Percentiles rank a stretch among this genome's conserved stretches.
phyloP scores from a whole-genome alignment of 2,329 filamentous ascomycete genomes.

The Plectosphaerella plurivora region DNA sequence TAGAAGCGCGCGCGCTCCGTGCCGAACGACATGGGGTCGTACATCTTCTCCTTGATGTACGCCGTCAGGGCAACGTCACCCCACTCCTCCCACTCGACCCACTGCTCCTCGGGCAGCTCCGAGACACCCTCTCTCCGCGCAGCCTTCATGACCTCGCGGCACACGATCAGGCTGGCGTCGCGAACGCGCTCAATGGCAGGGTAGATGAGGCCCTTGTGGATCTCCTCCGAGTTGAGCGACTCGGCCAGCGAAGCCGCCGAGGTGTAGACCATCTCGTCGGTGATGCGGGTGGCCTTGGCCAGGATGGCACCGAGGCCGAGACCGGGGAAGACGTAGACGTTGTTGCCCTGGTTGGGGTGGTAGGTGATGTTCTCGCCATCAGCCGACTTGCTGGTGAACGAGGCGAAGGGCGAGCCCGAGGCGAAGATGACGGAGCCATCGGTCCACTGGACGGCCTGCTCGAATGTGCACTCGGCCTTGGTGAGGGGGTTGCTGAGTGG shows the following conservation, averaged over 20 bases:
- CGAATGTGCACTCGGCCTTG: constrained; percentile 97
- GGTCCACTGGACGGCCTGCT: constrained; percentile 87
- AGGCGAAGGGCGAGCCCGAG: constrained; percentile 86
- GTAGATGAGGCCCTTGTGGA: constrained; percentile 82
- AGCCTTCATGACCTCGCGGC: constrained; percentile 88
- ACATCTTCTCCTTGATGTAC: constrained; percentile 57
- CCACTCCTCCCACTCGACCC: constrained; percentile 71
- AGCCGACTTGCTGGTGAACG: constrained; percentile 59
- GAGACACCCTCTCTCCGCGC: constrained; percentile 80
- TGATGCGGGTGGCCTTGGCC: constrained; percentile 79
- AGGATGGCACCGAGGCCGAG: constrained; percentile 92
- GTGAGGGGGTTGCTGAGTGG: constrained; percentile 92
- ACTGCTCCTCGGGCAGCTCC: constrained; percentile 60
- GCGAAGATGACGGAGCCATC: constrained; percentile 91
- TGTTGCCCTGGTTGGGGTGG: constrained; percentile 80
- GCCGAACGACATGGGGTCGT: constrained; percentile 48
- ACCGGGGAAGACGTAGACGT: constrained; percentile 92
- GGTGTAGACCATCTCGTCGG: constrained; percentile 95
- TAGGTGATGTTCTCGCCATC: constrained; percentile 60
- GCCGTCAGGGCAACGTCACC: constrained; percentile 57
- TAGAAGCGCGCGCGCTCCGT: constrained; percentile 19
- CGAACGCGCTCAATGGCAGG: constrained; percentile 87
- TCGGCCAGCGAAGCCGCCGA: constrained; percentile 78
- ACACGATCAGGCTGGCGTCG: constrained; percentile 81
- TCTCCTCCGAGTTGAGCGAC: constrained; percentile 75